Base-by-base conservation (phyloP, 2,329 filamentous ascomycete species). In the Xylariaceae sp. region DNA sequence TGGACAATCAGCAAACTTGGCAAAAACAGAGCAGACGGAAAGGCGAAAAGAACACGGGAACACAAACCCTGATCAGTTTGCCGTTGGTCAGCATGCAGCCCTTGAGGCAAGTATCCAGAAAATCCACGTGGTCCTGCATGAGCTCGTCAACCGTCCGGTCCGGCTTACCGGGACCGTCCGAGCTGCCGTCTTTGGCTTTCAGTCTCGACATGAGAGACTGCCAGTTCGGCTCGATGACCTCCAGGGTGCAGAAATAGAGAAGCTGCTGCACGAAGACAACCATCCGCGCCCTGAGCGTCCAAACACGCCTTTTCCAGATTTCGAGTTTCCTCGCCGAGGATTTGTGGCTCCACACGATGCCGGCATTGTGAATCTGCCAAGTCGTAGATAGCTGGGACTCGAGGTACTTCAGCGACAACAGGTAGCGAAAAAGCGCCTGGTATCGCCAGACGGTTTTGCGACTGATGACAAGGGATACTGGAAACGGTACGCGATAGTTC, bases 101-200 rank as follows among this genome's bases (percentile, higher is more conserved):
- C 66, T 97, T 98, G 55, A 98, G 71, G 61, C 92, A 98, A 3
- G 92, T 97, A 54, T 96, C 92, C 33, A 98, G 68, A 61, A 98
- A 98, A 64, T 97, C 92, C 44, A 98, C 89, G 65, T 98, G 92
- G 57, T 97, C 89, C 66, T 97, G 88, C 92, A 98, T 98, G 57
- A 98, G 67, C 66, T 97, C 88, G 57, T 98, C 92, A 1, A 98
- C 92, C 0, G 92, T 98, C 26, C 88, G 66, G 28, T 60, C 58
- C n/a, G 58, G 58, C 33, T 58, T 60, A 34, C 56, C 58, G 7
- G 60, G 59, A 6, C 65, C 67, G 47, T 71, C 59, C 41, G 62
- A 56, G 46, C 59, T 59, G 9, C 70, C 67, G 40, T 78, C 74
- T 44, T 73, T 74, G 8, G 69, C 76, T 68, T 82, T 83, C 5